A percentile compares a stretch with the other conserved stretches of the same genome.
These are phyloP conservation scores for Amylocarpus encephaloides DNA, from an alignment of 2,329 filamentous ascomycete species.

Conservation along the genomic window DNA sequence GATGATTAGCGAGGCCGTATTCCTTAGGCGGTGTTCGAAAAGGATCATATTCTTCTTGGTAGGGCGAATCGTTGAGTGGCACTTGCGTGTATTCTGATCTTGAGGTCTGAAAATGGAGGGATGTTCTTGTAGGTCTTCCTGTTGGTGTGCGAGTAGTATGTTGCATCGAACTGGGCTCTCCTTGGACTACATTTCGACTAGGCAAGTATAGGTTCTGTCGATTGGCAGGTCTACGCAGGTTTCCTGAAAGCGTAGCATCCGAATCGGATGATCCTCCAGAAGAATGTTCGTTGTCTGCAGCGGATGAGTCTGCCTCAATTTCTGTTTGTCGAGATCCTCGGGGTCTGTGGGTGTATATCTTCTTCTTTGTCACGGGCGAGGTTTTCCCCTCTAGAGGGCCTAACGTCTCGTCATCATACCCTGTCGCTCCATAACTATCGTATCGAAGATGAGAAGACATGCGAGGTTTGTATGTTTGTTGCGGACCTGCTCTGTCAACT, in stretches of 20 bases:
- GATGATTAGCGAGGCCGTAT: not conserved
- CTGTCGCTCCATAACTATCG: slow-evolving; percentile 22
- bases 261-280: slow-evolving; percentile 28
- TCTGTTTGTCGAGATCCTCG: slow-evolving; percentile 11
- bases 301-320: slow-evolving; percentile 19
- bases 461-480: slow-evolving; percentile 30
- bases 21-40: slow-evolving; percentile 12
- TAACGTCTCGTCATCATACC: slow-evolving; percentile 25
- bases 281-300: slow-evolving; percentile 28
- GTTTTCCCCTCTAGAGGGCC: slow-evolving; percentile 22
- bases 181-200: not conserved
- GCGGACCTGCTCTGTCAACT: slow-evolving; percentile 3
- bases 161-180: not conserved
- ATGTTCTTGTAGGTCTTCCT: slow-evolving; percentile 5
- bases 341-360: slow-evolving; percentile 16
- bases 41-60: slow-evolving; percentile 17
- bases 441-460: slow-evolving; percentile 31
- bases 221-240: slow-evolving; percentile 3
- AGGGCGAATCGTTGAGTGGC: slow-evolving; percentile 13
- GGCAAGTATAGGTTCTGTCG: slow-evolving; percentile 2
- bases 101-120: slow-evolving; percentile 11
- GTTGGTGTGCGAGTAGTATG: not conserved
- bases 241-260: slow-evolving; percentile 24
- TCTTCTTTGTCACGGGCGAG: slow-evolving; percentile 10
- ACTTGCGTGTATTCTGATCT: slow-evolving; percentile 22